Conservation (phyloP, 768 basidiomycete genomes). For the Dendrothele bispora region DNA sequence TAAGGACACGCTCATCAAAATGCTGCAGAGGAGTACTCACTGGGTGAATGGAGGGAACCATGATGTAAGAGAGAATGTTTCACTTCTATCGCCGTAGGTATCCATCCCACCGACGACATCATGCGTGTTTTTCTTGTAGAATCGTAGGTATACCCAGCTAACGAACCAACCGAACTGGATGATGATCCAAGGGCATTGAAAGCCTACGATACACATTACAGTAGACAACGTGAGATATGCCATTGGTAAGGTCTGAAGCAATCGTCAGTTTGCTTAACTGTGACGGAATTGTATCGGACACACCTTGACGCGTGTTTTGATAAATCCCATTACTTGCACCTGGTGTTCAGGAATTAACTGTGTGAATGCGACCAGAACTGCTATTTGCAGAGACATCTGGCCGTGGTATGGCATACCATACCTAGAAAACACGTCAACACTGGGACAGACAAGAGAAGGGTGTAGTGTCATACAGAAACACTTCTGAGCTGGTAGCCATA, state of each 20-base stretch:
- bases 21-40: constrained; percentile 48
- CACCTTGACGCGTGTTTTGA: constrained; percentile 91
- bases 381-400: constrained; percentile 87
- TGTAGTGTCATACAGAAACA: constrained; percentile 59
- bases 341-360: constrained; percentile 98
- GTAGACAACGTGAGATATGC: constrained; percentile 89
- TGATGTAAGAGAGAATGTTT: constrained; percentile 90
- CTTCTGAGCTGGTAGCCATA: constrained; percentile 62
- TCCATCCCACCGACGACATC: constrained; percentile 62
- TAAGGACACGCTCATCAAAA: constrained; percentile 2
- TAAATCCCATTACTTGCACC: constrained; percentile 84
- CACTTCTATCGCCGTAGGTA: constrained; percentile 91
- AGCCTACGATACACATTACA: constrained; percentile 77
- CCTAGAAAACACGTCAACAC: constrained; percentile 39
- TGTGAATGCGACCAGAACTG: constrained; percentile 92
- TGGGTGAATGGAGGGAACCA: constrained; percentile 98
- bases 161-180: constrained; percentile 99
- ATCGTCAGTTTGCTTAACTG: too few relatives aligned
- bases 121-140: constrained; percentile 86
- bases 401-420: constrained; percentile 91
- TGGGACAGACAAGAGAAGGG: constrained; percentile 7
- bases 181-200: constrained; percentile 87
- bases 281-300: too few relatives aligned
- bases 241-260: constrained; percentile 85
- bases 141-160: constrained; percentile 92